phyloP scores from a whole-genome alignment of 1,284 basidiomycete species.

The Ceratobasidium sp. region DNA sequence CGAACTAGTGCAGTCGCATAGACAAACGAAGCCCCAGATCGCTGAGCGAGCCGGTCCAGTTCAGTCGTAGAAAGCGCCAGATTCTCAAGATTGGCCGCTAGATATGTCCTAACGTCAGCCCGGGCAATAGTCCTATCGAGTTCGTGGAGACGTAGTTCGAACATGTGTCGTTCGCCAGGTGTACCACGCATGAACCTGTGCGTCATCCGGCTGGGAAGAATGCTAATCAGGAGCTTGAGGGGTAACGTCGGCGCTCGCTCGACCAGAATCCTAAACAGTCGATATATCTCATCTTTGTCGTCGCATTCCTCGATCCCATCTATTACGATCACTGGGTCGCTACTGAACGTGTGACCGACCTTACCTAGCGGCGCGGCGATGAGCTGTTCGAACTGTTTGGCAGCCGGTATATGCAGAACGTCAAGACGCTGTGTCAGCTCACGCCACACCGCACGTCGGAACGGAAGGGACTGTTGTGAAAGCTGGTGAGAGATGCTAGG shows the following conservation, averaged over 20 bases:
- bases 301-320: background rate
- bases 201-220: background rate
- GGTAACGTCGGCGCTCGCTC: background rate
- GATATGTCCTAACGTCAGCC: slow-evolving; percentile 11
- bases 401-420: background rate
- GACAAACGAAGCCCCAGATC: background rate
- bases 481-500: slow-evolving; percentile 3
- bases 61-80: background rate
- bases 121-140: background rate
- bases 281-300: background rate
- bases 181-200: background rate
- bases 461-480: background rate
- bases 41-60: background rate
- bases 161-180: background rate
- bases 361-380: background rate
- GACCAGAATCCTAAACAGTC: background rate
- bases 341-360: background rate
- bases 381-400: background rate
- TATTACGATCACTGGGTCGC: background rate
- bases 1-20: background rate
- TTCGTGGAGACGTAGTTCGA: background rate
- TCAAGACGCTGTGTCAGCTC: background rate
- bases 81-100: background rate
- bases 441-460: background rate
- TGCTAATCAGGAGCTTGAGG: background rate